A percentile compares a stretch with the other conserved stretches of the same genome.
phyloP scores from a whole-genome alignment of 768 basidiomycete species.

The Cystobasidium onofrii region DNA sequence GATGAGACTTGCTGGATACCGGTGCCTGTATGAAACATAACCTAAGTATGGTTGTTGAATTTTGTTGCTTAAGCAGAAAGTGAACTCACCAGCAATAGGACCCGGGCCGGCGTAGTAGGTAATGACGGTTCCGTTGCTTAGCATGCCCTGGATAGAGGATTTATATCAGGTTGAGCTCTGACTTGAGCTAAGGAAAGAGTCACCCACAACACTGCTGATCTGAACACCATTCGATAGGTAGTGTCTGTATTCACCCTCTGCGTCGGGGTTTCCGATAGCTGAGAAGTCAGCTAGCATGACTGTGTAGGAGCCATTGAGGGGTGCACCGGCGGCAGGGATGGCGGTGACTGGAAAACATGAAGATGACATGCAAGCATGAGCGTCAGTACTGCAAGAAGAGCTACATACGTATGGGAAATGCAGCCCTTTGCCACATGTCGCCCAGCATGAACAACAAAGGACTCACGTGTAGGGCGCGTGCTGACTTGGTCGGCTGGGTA shows the following conservation, averaged over 20 bases:
- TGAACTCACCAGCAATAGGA: constrained; percentile 16
- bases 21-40: neutral
- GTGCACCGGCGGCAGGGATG: neutral
- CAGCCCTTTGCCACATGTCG: neutral
- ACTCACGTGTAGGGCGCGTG: constrained; percentile 17
- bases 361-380: too few relatives aligned
- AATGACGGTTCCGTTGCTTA: constrained; percentile 27
- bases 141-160: neutral
- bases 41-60: too few relatives aligned
- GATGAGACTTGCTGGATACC: neutral
- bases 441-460: neutral
- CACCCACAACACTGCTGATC: constrained; percentile 6
- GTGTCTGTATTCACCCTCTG: constrained; percentile 29
- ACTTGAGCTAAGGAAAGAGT: neutral
- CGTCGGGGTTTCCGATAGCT: constrained; percentile 27
- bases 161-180: neutral
- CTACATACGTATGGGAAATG: neutral
- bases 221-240: constrained; percentile 30
- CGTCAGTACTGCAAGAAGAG: too few relatives aligned
- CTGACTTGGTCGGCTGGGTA: constrained; percentile 18
- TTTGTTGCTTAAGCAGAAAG: too few relatives aligned
- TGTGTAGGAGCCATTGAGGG: constrained; percentile 12
- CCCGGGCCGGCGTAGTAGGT: constrained; percentile 32
- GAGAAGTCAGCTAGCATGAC: constrained; percentile 31
- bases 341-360: neutral